A percentile compares a stretch with the other conserved stretches of the same genome.
Evolutionary conservation across 169 alveolate genomes (phyloP).

Genomic region (Besnoitia besnoiti): DNA sequence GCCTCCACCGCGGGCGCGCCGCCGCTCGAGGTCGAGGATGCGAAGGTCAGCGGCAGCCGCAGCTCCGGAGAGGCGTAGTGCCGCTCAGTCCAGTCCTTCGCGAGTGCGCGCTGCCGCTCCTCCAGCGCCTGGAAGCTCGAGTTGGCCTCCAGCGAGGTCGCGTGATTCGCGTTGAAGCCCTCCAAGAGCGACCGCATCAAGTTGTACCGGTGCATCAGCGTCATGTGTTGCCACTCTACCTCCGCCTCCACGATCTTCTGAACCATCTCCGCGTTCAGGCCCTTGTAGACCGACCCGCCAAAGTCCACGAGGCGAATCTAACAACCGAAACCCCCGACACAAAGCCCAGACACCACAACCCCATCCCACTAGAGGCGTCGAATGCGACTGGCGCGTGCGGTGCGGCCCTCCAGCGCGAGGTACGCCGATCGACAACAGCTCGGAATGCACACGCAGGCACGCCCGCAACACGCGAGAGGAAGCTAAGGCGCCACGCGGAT

Average conservation of each 20-base stretch:
- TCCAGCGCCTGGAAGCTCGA: neutral
- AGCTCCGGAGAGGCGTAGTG: conserved; percentile 33
- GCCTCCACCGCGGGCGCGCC: neutral
- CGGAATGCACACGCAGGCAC: too few species aligned
- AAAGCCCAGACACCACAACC: neutral
- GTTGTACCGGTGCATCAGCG: conserved; percentile 69
- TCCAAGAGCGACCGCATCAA: conserved; percentile 47
- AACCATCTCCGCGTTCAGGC: conserved; percentile 56
- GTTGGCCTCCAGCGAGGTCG: neutral
- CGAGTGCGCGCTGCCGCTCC: conserved; percentile 20
- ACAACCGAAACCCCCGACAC: neutral
- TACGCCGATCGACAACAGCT: too few species aligned
- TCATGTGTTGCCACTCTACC: conserved; percentile 69
- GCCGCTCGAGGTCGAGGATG: neutral
- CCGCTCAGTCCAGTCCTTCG: conserved; percentile 22
- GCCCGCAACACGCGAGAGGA: too few species aligned
- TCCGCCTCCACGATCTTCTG: conserved; percentile 72
- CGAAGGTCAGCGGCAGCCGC: conserved; percentile 17
- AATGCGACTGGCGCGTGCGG: too few species aligned
- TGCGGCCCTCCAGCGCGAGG: too few species aligned
- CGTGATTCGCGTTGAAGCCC: conserved; percentile 23
- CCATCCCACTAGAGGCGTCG: too few species aligned
- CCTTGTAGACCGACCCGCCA: conserved; percentile 39
- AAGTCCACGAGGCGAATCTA: conserved; percentile 49
- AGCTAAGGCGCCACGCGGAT: too few species aligned